phyloP scores from a whole-genome alignment of 2,329 filamentous ascomycete species.

The Pseudogymnoascus sp. region DNA sequence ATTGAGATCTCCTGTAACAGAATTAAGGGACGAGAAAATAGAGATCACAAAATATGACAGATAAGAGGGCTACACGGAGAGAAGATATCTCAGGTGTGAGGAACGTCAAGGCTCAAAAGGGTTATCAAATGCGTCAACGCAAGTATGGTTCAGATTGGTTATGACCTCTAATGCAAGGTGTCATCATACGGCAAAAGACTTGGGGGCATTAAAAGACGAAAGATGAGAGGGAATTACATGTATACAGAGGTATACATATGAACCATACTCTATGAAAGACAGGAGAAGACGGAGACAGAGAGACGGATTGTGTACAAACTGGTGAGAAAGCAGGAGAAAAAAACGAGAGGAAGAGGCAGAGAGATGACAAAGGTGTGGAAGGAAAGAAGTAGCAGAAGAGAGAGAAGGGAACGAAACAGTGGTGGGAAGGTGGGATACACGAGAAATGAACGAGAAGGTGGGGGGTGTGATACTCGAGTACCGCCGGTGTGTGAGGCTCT shows the following conservation, averaged over 20 bases:
- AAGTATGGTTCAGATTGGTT: background rate
- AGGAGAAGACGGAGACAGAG: background rate
- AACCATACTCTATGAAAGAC: background rate
- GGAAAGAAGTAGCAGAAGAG: background rate
- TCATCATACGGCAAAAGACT: background rate
- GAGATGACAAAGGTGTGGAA: background rate
- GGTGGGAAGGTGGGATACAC: background rate
- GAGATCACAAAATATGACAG: background rate
- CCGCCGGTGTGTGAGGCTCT: background rate
- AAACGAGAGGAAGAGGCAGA: background rate
- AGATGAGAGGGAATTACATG: background rate
- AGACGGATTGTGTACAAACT: background rate
- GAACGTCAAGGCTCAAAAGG: background rate
- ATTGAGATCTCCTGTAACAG: background rate
- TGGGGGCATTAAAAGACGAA: background rate
- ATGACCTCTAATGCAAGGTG: background rate
- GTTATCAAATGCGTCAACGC: background rate
- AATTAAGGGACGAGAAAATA: background rate
- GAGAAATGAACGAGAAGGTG: background rate
- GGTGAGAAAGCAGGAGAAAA: background rate
- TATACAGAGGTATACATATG: background rate
- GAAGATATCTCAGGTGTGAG: background rate
- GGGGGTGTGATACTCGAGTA: background rate
- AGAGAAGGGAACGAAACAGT: background rate
- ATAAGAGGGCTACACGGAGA: background rate